Base-by-base conservation (phyloP, 148 eudicot genomes). In the Salicornia ramosissima region DNA sequence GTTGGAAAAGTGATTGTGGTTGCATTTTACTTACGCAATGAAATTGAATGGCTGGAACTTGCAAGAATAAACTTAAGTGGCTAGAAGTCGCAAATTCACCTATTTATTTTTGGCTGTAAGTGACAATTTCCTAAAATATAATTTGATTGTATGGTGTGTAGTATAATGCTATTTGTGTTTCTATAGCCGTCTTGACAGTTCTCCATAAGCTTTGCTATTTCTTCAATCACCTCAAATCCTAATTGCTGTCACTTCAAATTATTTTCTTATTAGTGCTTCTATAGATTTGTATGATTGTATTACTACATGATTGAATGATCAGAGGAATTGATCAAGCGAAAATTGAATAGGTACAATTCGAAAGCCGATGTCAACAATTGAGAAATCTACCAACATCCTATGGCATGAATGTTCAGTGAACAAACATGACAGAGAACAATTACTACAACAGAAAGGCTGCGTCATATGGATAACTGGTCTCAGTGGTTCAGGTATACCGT, bases 401-500 rank as follows among this genome's bases (percentile, higher is more conserved):
- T 90, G 97, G 97, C 98, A 94, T 73, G 82, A 87, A 62, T 90
- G 98, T 71, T 84, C 91, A 0, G 85, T 94, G 31, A 81, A 80
- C 65, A 94, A 90, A 79, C 70, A 71, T 34, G 98, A 94, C 61
- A 83, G 97, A 79, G 81, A 94, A 66, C 77, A 72, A 65, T 69
- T 94, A 76, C 90, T 94, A 60, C 86, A 87, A 64, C 98, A 94
- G 26, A 90, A 81, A 83, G 98, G 97, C n/a, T 94, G 96, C 79
- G 97, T 94, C 49, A 83, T 94, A 62, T 94, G 96, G 96, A 87
- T 94, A 43, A 90, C 99, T 25, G 99, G 99, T 33, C 96, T 94
- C 69, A 94, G 99, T 74, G 99, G 99, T 78, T 94, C 99, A 88
- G 99, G 99, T 90, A 72, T 53, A n/a, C n/a, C n/a, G n/a, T n/a